Evolutionary conservation across 2,329 filamentous ascomycete genomes (phyloP), one percentile per base, ranked within the genome.

Genomic region (Chalaropsis ovoidea): DNA sequence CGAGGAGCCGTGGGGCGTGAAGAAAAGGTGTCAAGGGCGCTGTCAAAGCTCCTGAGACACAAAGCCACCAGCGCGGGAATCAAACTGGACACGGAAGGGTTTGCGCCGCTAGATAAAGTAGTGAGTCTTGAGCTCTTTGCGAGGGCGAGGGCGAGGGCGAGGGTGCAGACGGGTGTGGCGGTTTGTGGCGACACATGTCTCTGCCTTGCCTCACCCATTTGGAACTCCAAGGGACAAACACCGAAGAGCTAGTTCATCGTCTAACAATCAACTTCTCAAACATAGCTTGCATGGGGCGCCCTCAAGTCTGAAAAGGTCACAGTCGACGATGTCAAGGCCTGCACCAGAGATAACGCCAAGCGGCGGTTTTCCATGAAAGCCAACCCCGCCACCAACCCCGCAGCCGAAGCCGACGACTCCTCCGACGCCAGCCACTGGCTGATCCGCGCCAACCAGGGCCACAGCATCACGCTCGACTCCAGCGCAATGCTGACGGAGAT

Each of bases 381-480:
- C 15, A 68, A 65, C 47, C 52, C 73, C 8, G 65, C 66, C 17
- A 70, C 71, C 49, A 71, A 72, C 64, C 70, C 71, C 13, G 1
- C 69, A 67, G 4, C 62, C 65, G 65, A 71, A 65, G 70, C 71
- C 49, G 71, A 72, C 11, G 69, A 71, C 19, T 73, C 73, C 22
- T 72, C 73, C 8, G 78, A 87, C 62, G 81, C 89, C 0, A 74
- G 80, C 0, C 80, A 88, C 74, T 96, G 86, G 78, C 80, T 95
- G 41, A 96, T 99, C 76, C 90, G 94, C 71, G 94, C 94, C 35
- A 96, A 95, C 72, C 94, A 97, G 77, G 94, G 94, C 65, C 94
- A 97, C 78, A 90, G 85, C 71, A 89, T 99, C 72, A 84, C 85
- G 72, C 77, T 86, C 43, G 86, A 89, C 35, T 84, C 84, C n/a